Percentiles rank a stretch among this genome's conserved stretches.
Conservation (phyloP, 306 rosid species). For the Canavalia ensiformis region DNA sequence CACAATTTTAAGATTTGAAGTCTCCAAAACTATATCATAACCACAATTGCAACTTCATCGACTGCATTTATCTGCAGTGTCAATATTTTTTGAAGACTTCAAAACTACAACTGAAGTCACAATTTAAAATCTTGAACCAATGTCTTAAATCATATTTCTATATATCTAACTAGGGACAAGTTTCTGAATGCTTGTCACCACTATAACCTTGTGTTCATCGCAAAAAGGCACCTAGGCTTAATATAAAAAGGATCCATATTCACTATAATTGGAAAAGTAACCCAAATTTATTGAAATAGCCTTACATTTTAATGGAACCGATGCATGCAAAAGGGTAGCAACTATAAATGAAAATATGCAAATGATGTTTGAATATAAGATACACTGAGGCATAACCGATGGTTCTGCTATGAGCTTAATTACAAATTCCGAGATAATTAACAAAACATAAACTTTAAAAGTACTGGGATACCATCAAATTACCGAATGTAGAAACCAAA, state of each 20-base stretch:
- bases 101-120: too few relatives aligned
- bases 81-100: too few relatives aligned
- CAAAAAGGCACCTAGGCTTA: neutral
- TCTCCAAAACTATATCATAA: too few relatives aligned
- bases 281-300: neutral
- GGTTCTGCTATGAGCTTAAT: conserved; percentile 36
- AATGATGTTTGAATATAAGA: conserved; percentile 41
- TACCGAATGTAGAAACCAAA: conserved; percentile 31
- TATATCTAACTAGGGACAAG: neutral
- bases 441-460: conserved; percentile 36
- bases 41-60: too few relatives aligned
- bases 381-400: conserved; percentile 12
- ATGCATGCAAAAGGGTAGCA: conserved; percentile 19
- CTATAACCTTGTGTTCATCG: neutral
- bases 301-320: conserved; percentile 20
- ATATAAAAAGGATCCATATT: neutral
- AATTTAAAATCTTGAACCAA: neutral
- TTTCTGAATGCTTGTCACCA: conserved; percentile 13
- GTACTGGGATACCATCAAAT: conserved; percentile 33
- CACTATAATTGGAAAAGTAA: neutral
- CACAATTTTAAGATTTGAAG: too few relatives aligned
- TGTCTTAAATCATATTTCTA: neutral
- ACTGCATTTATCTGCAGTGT: too few relatives aligned
- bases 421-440: conserved; percentile 37
- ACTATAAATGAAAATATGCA: conserved; percentile 36